phyloP scores from a whole-genome alignment of 768 basidiomycete species.

The Gyrodon lividus region DNA sequence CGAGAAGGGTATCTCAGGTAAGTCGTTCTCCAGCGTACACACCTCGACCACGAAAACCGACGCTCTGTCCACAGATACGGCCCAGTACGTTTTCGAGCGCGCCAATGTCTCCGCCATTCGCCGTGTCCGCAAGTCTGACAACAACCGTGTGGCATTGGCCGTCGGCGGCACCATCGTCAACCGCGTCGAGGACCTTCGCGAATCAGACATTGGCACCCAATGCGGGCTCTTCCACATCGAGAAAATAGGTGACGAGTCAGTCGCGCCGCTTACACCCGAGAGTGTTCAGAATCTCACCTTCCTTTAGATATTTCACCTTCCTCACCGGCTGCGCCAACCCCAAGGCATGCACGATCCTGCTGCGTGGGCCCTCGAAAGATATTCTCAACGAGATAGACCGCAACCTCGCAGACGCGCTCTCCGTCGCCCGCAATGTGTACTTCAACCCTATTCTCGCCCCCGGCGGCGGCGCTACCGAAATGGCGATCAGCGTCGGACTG shows the following conservation, averaged over 20 bases:
- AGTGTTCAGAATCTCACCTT: neutral
- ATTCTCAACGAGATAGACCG: slow-evolving; percentile 98
- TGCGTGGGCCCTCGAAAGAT: slow-evolving; percentile 97
- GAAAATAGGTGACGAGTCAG: slow-evolving; percentile 93
- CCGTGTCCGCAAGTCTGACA: slow-evolving; percentile 98
- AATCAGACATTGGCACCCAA: slow-evolving; percentile 85
- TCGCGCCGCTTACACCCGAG: neutral
- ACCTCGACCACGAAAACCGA: neutral
- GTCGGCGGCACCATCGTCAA: slow-evolving; percentile 97
- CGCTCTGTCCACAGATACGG: slow-evolving; percentile 60
- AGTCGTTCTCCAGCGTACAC: slow-evolving; percentile 21
- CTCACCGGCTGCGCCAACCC: slow-evolving; percentile 87
- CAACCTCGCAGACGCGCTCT: slow-evolving; percentile 97
- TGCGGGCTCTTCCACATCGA: slow-evolving; percentile 97
- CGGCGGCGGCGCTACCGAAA: slow-evolving; percentile 96
- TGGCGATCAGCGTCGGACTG: slow-evolving; percentile 91
- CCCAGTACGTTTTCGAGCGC: slow-evolving; percentile 87
- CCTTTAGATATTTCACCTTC: slow-evolving; percentile 89
- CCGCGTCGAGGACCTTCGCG: slow-evolving; percentile 90
- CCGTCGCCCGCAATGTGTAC: slow-evolving; percentile 93
- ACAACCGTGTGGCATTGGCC: slow-evolving; percentile 96
- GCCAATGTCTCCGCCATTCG: slow-evolving; percentile 90
- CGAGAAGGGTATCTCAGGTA: slow-evolving; percentile 96
- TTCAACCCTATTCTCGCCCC: slow-evolving; percentile 95
- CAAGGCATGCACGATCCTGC: slow-evolving; percentile 96